These are phyloP conservation scores for Scheffersomyces lignosus DNA, from an alignment of 805 yeast genomes.

Conservation along the genomic window DNA sequence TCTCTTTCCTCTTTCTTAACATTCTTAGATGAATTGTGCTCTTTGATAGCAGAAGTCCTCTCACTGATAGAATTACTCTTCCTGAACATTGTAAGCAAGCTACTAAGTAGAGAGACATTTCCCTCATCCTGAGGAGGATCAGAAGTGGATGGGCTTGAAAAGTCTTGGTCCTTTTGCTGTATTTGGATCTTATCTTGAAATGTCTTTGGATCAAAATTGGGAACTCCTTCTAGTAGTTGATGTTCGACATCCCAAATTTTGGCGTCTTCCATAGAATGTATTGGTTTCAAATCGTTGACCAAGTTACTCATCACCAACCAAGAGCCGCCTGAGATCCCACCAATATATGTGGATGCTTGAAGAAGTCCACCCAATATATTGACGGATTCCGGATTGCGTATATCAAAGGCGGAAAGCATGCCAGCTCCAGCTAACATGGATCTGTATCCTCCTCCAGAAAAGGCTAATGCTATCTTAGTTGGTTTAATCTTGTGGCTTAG, in stretches of 20 bases:
- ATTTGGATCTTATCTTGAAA: conserved; percentile 1
- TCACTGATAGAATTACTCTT: too few species aligned
- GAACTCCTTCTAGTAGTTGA: conserved; percentile 57
- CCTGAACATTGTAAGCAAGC: not conserved
- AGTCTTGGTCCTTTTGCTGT: not conserved
- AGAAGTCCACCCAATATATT: conserved; percentile 49
- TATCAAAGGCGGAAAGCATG: conserved; percentile 50
- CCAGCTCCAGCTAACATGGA: conserved; percentile 65
- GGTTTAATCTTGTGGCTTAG: conserved; percentile 11
- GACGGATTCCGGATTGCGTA: conserved; percentile 36
- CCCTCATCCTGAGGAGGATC: not conserved
- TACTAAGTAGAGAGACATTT: too few species aligned
- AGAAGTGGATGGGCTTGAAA: not conserved
- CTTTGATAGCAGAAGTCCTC: too few species aligned
- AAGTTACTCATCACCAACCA: conserved; percentile 59
- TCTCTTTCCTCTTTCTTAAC: too few species aligned
- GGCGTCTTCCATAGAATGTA: conserved; percentile 19
- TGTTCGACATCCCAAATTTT: conserved; percentile 45
- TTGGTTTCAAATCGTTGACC: conserved; percentile 30
- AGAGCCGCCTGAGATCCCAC: conserved; percentile 72
- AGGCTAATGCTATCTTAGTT: conserved; percentile 37
- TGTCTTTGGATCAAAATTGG: conserved; percentile 47
- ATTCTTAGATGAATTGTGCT: not conserved
- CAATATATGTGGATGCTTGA: conserved; percentile 55
- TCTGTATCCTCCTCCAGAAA: conserved; percentile 57